Conservation (phyloP, 2,329 filamentous ascomycete genomes). For the Epichloe sp. region DNA sequence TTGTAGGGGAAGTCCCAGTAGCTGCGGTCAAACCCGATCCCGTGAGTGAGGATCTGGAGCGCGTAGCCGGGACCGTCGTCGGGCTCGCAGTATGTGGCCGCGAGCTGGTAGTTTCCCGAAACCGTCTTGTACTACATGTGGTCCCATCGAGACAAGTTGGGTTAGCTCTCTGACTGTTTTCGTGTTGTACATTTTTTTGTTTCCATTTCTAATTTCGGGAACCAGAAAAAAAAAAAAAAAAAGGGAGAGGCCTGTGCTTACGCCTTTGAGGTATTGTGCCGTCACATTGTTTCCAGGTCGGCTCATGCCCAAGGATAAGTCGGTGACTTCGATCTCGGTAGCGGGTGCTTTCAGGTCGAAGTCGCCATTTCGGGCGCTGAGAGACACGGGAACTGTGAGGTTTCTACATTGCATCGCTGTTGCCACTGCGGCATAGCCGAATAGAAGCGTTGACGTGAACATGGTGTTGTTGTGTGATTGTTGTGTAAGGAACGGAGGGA, state of each 20-base stretch:
- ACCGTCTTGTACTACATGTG: conserved; percentile 32
- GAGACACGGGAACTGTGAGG: conserved; percentile 40
- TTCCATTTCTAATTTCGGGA: too few species aligned
- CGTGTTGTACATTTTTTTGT: too few species aligned
- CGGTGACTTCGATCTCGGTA: conserved; percentile 43
- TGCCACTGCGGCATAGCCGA: conserved; percentile 14
- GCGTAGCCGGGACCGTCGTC: conserved; percentile 25
- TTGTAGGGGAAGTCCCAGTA: conserved; percentile 51
- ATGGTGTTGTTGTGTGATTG: conserved; percentile 4
- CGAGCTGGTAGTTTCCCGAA: conserved; percentile 41
- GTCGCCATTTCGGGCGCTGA: conserved; percentile 38
- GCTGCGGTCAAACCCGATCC: conserved; percentile 28
- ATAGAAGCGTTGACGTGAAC: conserved; percentile 11
- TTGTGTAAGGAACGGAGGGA: too few species aligned
- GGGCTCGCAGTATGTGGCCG: conserved; percentile 48
- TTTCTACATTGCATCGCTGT: conserved; percentile 30
- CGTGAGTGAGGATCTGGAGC: conserved; percentile 29
- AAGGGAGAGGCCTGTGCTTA: conserved; percentile 7
- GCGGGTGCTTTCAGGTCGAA: conserved; percentile 36
- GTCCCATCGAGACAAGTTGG: neutral
- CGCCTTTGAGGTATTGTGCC: conserved; percentile 28
- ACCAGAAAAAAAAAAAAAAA: neutral
- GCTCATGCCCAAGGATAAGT: conserved; percentile 38
- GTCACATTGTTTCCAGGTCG: conserved; percentile 38
- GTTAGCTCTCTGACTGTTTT: neutral